phyloP scores from a whole-genome alignment of 2,329 filamentous ascomycete species.

The Emydomyces testavorans region DNA sequence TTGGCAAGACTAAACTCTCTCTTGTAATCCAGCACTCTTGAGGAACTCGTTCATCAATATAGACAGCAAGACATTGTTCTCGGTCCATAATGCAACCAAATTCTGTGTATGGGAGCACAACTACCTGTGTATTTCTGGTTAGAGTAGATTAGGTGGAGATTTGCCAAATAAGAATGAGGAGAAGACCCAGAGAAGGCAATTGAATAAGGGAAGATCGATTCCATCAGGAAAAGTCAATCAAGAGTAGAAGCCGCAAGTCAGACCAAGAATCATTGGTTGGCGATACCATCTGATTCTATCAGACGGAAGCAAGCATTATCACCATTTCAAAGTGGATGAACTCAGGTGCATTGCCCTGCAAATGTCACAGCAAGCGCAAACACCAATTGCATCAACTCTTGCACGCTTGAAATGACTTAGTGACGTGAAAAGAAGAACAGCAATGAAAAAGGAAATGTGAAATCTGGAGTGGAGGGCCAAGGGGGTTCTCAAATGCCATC shows the following conservation, averaged over 20 bases:
- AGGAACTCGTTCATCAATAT: slow-evolving; percentile 37
- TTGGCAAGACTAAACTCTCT: slow-evolving; percentile 22
- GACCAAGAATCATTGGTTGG: not conserved
- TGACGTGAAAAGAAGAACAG: not conserved
- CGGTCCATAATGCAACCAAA: slow-evolving; percentile 28
- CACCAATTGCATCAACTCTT: not conserved
- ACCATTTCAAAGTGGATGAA: not conserved
- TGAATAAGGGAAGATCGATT: not conserved
- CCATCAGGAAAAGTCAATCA: not conserved
- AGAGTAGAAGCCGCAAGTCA: not conserved
- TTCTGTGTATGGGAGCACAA: not conserved
- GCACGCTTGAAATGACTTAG: not conserved
- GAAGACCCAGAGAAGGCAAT: not conserved
- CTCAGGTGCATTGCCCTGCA: not conserved
- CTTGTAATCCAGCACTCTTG: slow-evolving; percentile 36
- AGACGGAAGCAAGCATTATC: not conserved
- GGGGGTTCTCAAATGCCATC: not conserved
- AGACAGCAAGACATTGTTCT: slow-evolving; percentile 35
- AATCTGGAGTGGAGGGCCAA: slow-evolving; percentile 5
- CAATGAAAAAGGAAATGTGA: not conserved
- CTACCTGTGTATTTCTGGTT: not conserved
- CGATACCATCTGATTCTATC: not conserved
- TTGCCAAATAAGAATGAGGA: not conserved
- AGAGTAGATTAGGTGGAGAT: not conserved
- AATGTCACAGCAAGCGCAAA: not conserved